Evolutionary conservation across 2,329 filamentous ascomycete species (phyloP), one percentile per base, ranked within the genome.

Genomic region (Fusarium cyanostomum): DNA sequence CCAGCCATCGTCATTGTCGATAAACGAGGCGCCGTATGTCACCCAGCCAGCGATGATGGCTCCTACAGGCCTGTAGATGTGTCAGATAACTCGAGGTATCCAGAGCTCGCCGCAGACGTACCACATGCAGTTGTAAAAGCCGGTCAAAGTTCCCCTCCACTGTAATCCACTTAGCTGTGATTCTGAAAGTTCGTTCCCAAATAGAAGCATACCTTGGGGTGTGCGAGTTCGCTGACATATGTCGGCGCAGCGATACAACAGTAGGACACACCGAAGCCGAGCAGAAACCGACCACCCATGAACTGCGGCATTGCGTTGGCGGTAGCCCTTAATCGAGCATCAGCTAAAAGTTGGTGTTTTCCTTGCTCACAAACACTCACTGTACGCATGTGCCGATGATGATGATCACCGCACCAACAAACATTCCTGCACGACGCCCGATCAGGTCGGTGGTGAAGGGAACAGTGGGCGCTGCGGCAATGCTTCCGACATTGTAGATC

Each of bases 21-120:
- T 73, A 6, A 76, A 73, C 15, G 78, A 71, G 38, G 79, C 78
- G 15, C 84, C 86, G 51, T 84, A 84, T 5, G 82, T 79, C 6
- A 81, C 81, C 70, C 84, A 84, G 6, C 79, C 80, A 6, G 85
- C 83, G 5, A 86, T 76, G 31, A 87, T 87, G 21, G 79, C 79
- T 21, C 83, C 83, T 0, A 67, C 65, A 5, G 64, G 64, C 64
- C 59, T 62, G 6, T 9, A 6, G 2, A 34, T 5, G 7, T 13
- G 30, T 62, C 6, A 62, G 38, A 16, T 13, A 13, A 30, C 2
- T 7, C 1, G 2, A n/a, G 18, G 7, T 3, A 12, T 5, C 5
- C 4, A 6, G 2, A 5, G 9, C 12, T 10, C 2, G 4, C 3
- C 3, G 7, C 3, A 21, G 8, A 45, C 50, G 16, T 33, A 66